Base-by-base conservation (phyloP, 139 green algal genomes). In the Coelastrella sp. region DNA sequence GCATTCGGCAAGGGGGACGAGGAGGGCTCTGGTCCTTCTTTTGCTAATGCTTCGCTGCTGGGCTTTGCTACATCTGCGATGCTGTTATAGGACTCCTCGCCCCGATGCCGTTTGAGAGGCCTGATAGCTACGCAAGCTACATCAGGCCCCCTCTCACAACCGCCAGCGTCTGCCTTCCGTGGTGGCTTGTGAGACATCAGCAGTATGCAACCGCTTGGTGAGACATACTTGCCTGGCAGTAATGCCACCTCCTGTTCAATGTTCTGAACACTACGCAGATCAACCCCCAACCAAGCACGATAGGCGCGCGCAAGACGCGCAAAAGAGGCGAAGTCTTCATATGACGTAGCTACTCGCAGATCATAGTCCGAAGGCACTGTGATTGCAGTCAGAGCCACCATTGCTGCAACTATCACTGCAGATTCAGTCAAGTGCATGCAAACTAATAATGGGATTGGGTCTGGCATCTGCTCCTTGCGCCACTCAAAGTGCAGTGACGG, bases 61-160 rank as follows among this genome's bases (percentile, higher is more conserved):
- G 24, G 35, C 49, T 15, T 8, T 65, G 78, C 78, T 65, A 49
- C 35, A 11, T 15, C 78, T 65, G 78, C 14, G 19, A 76, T 76
- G 17, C 68, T 76, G 68, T 8, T n/a, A 7, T n/a, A 15, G 4
- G 68, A 19, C 68, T 76, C 19, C 19, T 76, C 68, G 19, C 68
- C 68, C 24, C 24, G 1, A 24, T 76, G 68, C 68, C 24, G 15
- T n/a, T 27, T 76, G 5, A 87, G 9, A 17, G 82, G 82, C 27
- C 82, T 63, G 9, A 87, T 20, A 63, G 82, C 82, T 20, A 78
- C 82, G 20, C 82, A 87, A 6, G 61, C 82, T 7, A 87, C 63
- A 20, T 76, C 63, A 27, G 63, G 11, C 11, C 14, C 11, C 14
- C 14, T 70, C 14, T 12, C 14, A 70, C 14, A 70, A 3, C 5